These are phyloP conservation scores for Endoconidiophora polonica DNA, from an alignment of 2,329 filamentous ascomycete species.

Conservation along the genomic window DNA sequence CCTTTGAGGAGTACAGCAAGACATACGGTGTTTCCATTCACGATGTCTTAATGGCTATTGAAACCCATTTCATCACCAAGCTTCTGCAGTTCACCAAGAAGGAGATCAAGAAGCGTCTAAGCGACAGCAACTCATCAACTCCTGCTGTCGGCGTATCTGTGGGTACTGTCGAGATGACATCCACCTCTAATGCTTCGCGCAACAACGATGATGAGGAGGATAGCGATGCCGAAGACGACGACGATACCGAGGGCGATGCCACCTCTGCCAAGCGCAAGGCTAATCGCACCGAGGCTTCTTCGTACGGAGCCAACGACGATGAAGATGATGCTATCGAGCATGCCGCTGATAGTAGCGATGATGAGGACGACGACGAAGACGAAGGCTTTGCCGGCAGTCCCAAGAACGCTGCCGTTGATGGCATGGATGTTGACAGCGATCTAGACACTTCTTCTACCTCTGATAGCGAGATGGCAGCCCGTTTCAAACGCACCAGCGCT, in stretches of 20 bases:
- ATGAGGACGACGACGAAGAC: slow-evolving; percentile 37
- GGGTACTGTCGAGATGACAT: slow-evolving; percentile 36
- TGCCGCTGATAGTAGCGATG: slow-evolving; percentile 35
- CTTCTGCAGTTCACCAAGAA: slow-evolving; percentile 54
- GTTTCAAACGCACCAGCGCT: slow-evolving; percentile 15
- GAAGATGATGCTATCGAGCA: slow-evolving; percentile 64
- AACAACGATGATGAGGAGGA: slow-evolving; percentile 45
- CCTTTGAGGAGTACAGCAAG: slow-evolving; percentile 62
- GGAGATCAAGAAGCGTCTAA: slow-evolving; percentile 70
- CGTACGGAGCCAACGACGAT: slow-evolving; percentile 84
- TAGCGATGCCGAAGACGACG: slow-evolving; percentile 55
- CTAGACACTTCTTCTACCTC: background rate
- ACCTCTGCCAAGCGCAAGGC: slow-evolving; percentile 56
- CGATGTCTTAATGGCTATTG: slow-evolving; percentile 67
- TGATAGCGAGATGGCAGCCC: slow-evolving; percentile 7
- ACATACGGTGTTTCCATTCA: slow-evolving; percentile 68
- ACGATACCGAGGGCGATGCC: slow-evolving; percentile 64
- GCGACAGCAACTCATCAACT: slow-evolving; percentile 48
- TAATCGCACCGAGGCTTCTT: slow-evolving; percentile 66
- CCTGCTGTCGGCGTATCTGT: slow-evolving; percentile 51
- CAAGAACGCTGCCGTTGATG: slow-evolving; percentile 20
- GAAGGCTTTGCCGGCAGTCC: slow-evolving; percentile 35
- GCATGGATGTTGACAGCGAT: slow-evolving; percentile 22
- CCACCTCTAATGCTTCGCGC: slow-evolving; percentile 20
- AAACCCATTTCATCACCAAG: slow-evolving; percentile 58